phyloP scores from a whole-genome alignment of 2,329 filamentous ascomycete species.

The Aschersonia sp. region DNA sequence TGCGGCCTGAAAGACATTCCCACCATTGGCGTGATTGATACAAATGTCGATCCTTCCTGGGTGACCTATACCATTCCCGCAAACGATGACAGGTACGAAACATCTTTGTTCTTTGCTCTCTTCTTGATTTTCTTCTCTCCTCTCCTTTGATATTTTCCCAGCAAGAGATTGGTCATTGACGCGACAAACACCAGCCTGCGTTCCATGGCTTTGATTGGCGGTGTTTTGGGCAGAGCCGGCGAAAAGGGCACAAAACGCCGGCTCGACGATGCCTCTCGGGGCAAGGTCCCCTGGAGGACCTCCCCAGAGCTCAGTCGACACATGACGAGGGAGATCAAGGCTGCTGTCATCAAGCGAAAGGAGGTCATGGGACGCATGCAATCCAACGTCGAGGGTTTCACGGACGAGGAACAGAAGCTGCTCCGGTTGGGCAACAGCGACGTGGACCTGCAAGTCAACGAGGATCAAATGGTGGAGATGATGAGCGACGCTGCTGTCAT shows the following conservation, averaged over 20 bases:
- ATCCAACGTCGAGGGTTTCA: slow-evolving; percentile 20
- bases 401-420: slow-evolving; percentile 21
- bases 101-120: not conserved
- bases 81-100: slow-evolving; percentile 75
- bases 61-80: slow-evolving; percentile 94
- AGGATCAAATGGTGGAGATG: slow-evolving; percentile 21
- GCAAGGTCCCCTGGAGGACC: slow-evolving; percentile 48
- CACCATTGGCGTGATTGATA: slow-evolving; percentile 90
- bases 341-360: slow-evolving; percentile 16
- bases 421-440: slow-evolving; percentile 12
- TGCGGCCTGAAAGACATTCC: slow-evolving; percentile 79
- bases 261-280: slow-evolving; percentile 43
- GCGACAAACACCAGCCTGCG: slow-evolving; percentile 46
- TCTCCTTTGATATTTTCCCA: not conserved
- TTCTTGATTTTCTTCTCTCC: not conserved
- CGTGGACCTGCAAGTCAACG: slow-evolving; percentile 15
- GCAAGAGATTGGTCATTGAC: not conserved
- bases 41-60: slow-evolving; percentile 80
- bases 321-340: slow-evolving; percentile 18
- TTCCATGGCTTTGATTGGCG: slow-evolving; percentile 66
- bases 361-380: slow-evolving; percentile 22
- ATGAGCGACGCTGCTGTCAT: slow-evolving; percentile 14
- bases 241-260: slow-evolving; percentile 60
- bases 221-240: slow-evolving; percentile 73
- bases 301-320: slow-evolving; percentile 25